Base-by-base conservation (phyloP, 73 alveolate genomes). In the Stentor roeselii region DNA sequence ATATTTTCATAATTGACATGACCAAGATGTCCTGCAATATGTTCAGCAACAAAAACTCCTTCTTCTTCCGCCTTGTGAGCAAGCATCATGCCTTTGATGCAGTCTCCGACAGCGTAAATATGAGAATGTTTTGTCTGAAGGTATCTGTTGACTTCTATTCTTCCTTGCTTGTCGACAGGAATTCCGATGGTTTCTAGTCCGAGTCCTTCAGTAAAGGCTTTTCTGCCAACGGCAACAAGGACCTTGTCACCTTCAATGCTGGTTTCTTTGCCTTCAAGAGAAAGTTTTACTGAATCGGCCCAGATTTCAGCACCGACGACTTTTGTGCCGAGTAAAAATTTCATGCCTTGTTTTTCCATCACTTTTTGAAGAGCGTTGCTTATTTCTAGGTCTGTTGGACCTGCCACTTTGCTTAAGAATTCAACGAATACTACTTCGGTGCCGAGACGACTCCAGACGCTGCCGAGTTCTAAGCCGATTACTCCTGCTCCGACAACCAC, bases 41-140 rank as follows among this genome's bases (percentile, higher is more conserved):
- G 40, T 83, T 95, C 99, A 35, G 92, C 99, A 34, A 89, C 93
- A 37, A 97, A 97, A 78, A 95, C 92, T 21, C 99, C 99, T 84
- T 95, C 99, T 82, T 95, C 99, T 84, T 95, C 99, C 40, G 98
- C 99, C 78, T 95, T 95, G 83, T 95, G 99, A 21, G 99, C 99
- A 39, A 95, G 94, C 99, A 93, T 95, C 15, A 96, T 93, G n/a
- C 99, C 99, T 76, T 86, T 67, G 59, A 93, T 82, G 37, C 89
- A 96, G 85, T 95, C 99, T 3, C 99, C 99, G 75, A 95, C 93
- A 34, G 98, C 99, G 78, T 84, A 92, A 60, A 95, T 87, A 2
- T 87, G 80, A 3, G 76, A 80, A 40, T 87, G 87, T 38, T 74
- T 87, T 27, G 88, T 59, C 36, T 93, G 87, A 32, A 60, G 31